Evolutionary conservation across 2,329 filamentous ascomycete genomes (phyloP).

Genomic region (Catunica adiposa): DNA sequence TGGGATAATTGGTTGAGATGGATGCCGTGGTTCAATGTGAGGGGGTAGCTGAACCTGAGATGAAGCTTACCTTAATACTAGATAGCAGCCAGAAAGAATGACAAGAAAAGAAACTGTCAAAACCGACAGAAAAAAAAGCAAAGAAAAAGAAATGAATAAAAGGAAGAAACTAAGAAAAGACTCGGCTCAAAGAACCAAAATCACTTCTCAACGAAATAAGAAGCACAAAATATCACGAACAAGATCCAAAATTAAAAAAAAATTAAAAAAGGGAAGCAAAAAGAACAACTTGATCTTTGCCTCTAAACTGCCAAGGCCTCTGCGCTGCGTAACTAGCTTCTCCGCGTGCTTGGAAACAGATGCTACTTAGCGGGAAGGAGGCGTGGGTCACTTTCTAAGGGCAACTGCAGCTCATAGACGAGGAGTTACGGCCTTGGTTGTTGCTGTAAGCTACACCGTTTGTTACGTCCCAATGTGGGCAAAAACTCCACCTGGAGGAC

Average conservation of each 20-base stretch:
- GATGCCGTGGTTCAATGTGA: neutral
- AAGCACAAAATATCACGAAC: constrained; percentile 5
- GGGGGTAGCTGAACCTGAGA: neutral
- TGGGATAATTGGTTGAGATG: neutral
- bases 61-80: neutral
- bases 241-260: constrained; percentile 14
- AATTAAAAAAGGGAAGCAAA: constrained; percentile 3
- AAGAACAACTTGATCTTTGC: constrained; percentile 1
- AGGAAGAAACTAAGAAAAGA: constrained; percentile 14
- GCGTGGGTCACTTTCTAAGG: no score
- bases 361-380: neutral
- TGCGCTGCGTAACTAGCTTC: neutral
- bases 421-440: neutral
- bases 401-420: no score
- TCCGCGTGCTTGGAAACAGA: no score
- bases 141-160: constrained; percentile 14
- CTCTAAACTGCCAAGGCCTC: neutral
- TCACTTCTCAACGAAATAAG: constrained; percentile 11
- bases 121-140: constrained; percentile 10
- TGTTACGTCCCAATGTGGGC: neutral
- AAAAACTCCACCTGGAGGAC: no score
- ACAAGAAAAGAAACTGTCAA: constrained; percentile 11
- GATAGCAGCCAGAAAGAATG: constrained; percentile 10
- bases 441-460: neutral
- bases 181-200: neutral